Base-by-base conservation (phyloP, 179 eudicot species). In the Silene noctiflora region DNA sequence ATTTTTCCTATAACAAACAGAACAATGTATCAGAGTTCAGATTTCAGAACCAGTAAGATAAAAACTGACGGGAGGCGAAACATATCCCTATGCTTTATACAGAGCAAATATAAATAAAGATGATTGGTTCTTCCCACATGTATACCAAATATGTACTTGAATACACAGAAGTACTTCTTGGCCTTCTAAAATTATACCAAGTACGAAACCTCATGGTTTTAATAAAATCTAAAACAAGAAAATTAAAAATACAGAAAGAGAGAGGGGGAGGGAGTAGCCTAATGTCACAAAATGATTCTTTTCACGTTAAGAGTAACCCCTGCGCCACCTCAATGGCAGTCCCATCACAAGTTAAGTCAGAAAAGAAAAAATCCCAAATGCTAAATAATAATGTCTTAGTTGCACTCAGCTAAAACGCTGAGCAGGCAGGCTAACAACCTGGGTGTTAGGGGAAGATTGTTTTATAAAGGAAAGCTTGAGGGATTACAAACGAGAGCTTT, bases 1-100 rank as follows among this genome's bases (percentile, higher is more conserved):
- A 51, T 74, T 71, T 82, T 89, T 53, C 97, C 98, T 93, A 86
- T 44, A 86, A 71, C 64, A 65, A 81, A 67, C 48, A 77, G 4
- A 83, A 24, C 53, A 42, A 67, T 19, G 21, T n/a, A 33, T 71
- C 69, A 84, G 73, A 33, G 74, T 61, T 67, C 44, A 72, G 11
- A 13, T 14, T 60, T 73, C 19, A 70, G 61, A 44, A 24, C 67
- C 22, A 10, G 27, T 69, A 42, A 71, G 13, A 53, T 53, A 4
- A 51, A 12, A 70, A 17, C 11, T 1, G 19, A 62, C 14, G 51
- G 51, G 44, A 48, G 58, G 74, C 20, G 44, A 67, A 62, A 69
- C 21, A 14, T 17, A 10, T 46, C 68, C 4, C 77, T 55, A 53
- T 69, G 78, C 70, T 67, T 29, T 62, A 10, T 59, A 19, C 58